Evolutionary conservation across 106 monocot genomes (phyloP).

Genomic region (Dioscorea zingiberensis): DNA sequence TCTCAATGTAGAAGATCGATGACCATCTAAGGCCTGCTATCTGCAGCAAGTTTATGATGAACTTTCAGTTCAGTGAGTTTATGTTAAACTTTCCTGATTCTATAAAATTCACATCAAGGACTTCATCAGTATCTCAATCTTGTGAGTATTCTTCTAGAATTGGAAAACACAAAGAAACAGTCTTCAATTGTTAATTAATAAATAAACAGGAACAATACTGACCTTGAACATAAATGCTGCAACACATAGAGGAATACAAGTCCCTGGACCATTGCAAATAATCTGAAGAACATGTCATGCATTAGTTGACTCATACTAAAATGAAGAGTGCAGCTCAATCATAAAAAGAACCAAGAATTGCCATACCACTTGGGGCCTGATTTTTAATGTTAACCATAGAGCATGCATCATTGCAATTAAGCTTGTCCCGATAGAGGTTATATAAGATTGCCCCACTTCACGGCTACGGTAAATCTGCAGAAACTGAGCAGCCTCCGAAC

Average conservation of each 20-base stretch:
- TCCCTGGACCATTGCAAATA: constrained; percentile 93
- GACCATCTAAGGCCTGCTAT: constrained; percentile 68
- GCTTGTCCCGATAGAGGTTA: constrained; percentile 85
- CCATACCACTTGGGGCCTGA: constrained; percentile 89
- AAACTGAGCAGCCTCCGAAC: constrained; percentile 32
- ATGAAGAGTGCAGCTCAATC: neutral
- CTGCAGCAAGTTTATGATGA: no score
- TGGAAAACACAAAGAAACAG: neutral
- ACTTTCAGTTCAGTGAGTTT: neutral
- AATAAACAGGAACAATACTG: neutral
- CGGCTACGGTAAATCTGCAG: constrained; percentile 85
- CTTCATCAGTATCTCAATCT: no score
- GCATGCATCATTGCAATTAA: constrained; percentile 72
- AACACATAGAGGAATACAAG: constrained; percentile 81
- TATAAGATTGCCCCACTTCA: constrained; percentile 97
- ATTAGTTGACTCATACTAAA: neutral
- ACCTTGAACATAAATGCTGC: constrained; percentile 85
- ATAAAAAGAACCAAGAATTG: neutral
- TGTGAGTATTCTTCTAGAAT: no score
- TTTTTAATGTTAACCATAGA: constrained; percentile 58
- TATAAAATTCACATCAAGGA: no score
- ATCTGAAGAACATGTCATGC: constrained; percentile 39
- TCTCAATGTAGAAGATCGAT: constrained; percentile 82
- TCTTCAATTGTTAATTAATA: no score
- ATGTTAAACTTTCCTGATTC: no score